Evolutionary conservation across 768 basidiomycete species (phyloP), one percentile per base, ranked within the genome.

Genomic region (Leucogyrophana mollusca): DNA sequence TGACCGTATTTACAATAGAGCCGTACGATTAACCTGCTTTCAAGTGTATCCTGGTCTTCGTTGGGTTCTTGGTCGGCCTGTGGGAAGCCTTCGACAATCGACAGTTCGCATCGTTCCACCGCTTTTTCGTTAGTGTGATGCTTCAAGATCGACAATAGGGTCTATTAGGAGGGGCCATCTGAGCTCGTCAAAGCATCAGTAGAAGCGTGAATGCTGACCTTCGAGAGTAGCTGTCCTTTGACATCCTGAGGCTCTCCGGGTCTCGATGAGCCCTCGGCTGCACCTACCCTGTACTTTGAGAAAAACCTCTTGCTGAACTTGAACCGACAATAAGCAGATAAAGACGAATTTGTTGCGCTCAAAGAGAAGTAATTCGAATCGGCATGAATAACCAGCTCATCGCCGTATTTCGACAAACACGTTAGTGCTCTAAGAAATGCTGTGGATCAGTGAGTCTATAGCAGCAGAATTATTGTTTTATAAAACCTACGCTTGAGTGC

Each of bases 1-100:
- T 52, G 60, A 88, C 90, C 90, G 54, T 91, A 86, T 71, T 92
- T 91, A 64, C 90, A 93, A 55, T 88, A 76, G 40, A 92, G 63
- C 52, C 83, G 82, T 32, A 92, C 69, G 23, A 87, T 73, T 43
- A 92, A 68, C 56, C 76, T 83, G 56, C 83, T 86, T 62, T 90
- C 87, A 5, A 89, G 68, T 39, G 77, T 71, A 52, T 90, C 87
- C 50, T 62, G 59, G 9, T 66, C 65, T 20, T 65, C 68, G 9
- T 63, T 62, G 14, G 67, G 59, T 9, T 58, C 54, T 42, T 46
- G 45, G 1, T 36, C 49, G 16, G 34, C 55, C n/a, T 54, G 47
- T 11, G 63, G 53, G 7, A 73, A 76, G 34, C 69, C 73, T 48
- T 90, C 85, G 4, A 79, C 61, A 43, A 92, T 78, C 4, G 81